Evolutionary conservation across 176 grass and related monocot species (phyloP), one percentile per base, ranked within the genome.

Genomic region (Chloris gayana): DNA sequence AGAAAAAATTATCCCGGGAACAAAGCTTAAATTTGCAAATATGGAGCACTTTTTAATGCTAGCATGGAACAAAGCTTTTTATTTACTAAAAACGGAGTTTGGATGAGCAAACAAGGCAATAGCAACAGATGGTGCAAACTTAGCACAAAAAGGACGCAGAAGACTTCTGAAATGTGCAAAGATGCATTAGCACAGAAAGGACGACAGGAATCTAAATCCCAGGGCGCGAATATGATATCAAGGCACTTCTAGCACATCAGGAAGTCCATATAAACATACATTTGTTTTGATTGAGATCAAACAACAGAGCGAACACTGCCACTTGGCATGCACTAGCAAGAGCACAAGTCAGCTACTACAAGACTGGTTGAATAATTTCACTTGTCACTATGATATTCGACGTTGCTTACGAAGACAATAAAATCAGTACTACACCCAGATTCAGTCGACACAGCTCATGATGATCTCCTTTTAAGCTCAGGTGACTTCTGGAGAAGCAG

Each of bases 401-500:
- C 64, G 81, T 64, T 30, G 33, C 64, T 31, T 64, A 57, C 33
- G 1, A 11, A 18, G 35, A 64, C 5, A 19, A 59, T 29, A 37
- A 71, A 71, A n/a, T 49, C 13, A 35, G 31, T 34, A 64, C 9
- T 41, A 35, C 66, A 54, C 31, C 38, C 35, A 76, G 37, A 73
- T 61, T 61, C 30, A 59, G 58, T 49, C 21, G 5, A 74, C 42
- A 80, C 2, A 27, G 27, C 50, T 93, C 78, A 97, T 78, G 88
- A 89, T 14, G 88, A 84, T 82, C 79, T 97, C 70, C 91, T 83
- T 66, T 93, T 93, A 57, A 97, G 73, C 80, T 93, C 94, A 29
- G 88, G 84, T 1, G 88, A 80, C 37, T 87, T 97, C 38, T 93
- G 90, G 67, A 78, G 88, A 34, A 89, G 76, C 69, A 97, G 30